Base-by-base conservation (phyloP, 2,329 filamentous ascomycete species). In the Biscogniauxia sp. region DNA sequence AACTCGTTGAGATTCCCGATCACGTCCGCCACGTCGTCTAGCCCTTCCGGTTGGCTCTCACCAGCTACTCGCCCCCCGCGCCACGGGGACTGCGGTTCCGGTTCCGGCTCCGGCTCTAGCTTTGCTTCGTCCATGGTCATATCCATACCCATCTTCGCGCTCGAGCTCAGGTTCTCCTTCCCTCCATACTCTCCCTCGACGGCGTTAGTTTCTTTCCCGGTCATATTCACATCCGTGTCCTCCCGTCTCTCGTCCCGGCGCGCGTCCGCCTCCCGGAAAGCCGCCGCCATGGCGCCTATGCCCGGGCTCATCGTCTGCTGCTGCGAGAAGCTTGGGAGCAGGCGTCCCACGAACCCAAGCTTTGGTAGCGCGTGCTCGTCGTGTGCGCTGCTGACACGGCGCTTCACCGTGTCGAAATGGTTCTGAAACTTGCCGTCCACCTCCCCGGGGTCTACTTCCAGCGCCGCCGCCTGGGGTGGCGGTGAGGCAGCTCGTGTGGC, bases 321-420 rank as follows among this genome's bases (percentile, higher is more conserved):
- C 62, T 82, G 80, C 5, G 78, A 82, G 13, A 71, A 74, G 19
- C 75, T 77, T 4, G 78, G 79, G 2, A 81, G 66, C 1, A 82
- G 66, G 15, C 70, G 72, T 54, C 70, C n/a, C 68, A 70, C 20
- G 69, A 32, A 59, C 50, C 55, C 64, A n/a, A 49, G 37, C n/a
- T 57, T 60, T 9, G 57, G 60, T 15, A 45, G 37, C 23, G 28
- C 45, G 20, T 54, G 23, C 2, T 3, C 2, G 23, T 23, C 23
- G 23, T 23, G 23, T 23, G 23, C 66, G 4, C 66, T 65, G 50
- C 70, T 72, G 56, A 70, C 67, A 19, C 75, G 75, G 20, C 69
- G 73, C n/a, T 75, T 77, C 49, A 82, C 73, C 0, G 74, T 75
- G 26, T 76, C 74, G 63, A 84, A 84, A 64, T 84, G 81, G n/a